These are phyloP conservation scores for Cruciata laevipes DNA, from an alignment of 257 asterid species.

Conservation along the genomic window DNA sequence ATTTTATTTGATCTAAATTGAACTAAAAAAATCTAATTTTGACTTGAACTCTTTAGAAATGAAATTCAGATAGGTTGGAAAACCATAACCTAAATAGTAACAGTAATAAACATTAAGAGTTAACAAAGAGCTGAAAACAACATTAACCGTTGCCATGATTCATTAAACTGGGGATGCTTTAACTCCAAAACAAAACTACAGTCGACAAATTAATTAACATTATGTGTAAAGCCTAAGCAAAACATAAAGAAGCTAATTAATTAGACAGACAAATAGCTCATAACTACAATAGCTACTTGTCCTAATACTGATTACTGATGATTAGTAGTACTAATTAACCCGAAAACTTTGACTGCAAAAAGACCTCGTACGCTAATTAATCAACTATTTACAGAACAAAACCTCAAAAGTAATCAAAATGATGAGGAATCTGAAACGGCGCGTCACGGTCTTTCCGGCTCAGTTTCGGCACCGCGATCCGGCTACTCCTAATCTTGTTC, in stretches of 20 bases:
- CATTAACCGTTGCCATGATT: background rate
- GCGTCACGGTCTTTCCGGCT: conserved; percentile 40
- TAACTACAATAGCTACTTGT: background rate
- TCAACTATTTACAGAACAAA: conserved; percentile 12
- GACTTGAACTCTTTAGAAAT: too few species aligned
- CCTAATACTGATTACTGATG: background rate
- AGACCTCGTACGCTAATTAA: conserved; percentile 1
- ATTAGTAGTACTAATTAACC: conserved; percentile 8
- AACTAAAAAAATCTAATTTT: too few species aligned
- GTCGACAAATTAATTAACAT: background rate
- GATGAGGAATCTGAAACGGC: conserved; percentile 38
- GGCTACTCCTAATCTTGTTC: conserved; percentile 17
- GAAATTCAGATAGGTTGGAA: too few species aligned
- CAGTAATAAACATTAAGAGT: too few species aligned
- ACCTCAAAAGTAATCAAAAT: conserved; percentile 38
- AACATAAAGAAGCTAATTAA: background rate
- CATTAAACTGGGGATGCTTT: background rate
- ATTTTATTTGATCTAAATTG: too few species aligned
- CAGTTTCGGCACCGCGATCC: conserved; percentile 18
- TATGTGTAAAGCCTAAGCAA: background rate
- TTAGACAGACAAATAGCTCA: conserved; percentile 7
- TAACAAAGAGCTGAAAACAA: too few species aligned
- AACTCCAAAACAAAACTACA: conserved; percentile 4
- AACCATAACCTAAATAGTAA: too few species aligned
- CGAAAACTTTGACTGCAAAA: conserved; percentile 2